phyloP scores from a whole-genome alignment of 305 asterid genomes.

The Striga hermonthica region DNA sequence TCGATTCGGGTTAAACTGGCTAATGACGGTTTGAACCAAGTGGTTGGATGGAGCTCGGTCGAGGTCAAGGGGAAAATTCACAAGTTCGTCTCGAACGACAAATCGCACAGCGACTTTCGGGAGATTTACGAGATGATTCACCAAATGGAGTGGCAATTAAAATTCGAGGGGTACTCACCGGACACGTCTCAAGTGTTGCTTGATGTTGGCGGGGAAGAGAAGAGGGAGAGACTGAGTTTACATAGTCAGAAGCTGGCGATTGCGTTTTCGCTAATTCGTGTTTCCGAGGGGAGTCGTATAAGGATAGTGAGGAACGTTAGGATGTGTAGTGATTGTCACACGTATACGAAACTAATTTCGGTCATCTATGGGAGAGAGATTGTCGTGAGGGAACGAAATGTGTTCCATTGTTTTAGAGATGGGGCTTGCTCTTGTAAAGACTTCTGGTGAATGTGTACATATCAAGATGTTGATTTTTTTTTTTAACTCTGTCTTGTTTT shows the following conservation, averaged over 20 bases:
- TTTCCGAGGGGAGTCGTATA: constrained; percentile 46
- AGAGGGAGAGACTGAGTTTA: constrained; percentile 48
- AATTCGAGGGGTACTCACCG: constrained; percentile 67
- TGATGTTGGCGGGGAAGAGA: constrained; percentile 69
- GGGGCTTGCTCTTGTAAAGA: constrained; percentile 84
- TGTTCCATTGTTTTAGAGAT: constrained; percentile 71
- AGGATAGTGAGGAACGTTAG: constrained; percentile 70
- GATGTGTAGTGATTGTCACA: constrained; percentile 89
- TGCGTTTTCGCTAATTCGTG: constrained; percentile 59
- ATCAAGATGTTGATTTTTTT: background rate
- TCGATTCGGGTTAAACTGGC: constrained; percentile 43
- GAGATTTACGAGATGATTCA: constrained; percentile 66
- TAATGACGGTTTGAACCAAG: constrained; percentile 39
- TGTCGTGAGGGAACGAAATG: constrained; percentile 59
- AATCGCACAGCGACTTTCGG: constrained; percentile 35
- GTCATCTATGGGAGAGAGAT: constrained; percentile 60
- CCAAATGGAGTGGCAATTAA: constrained; percentile 92
- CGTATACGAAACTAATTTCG: constrained; percentile 62
- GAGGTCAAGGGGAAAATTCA: constrained; percentile 50
- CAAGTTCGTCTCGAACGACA: constrained; percentile 63
- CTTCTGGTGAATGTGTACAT: constrained; percentile 51
- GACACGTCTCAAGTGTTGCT: constrained; percentile 57
- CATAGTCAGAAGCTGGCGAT: constrained; percentile 83
- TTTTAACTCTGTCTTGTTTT: too few species aligned
- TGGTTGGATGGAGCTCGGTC: constrained; percentile 55